A percentile compares a stretch with the other conserved stretches of the same genome.
These are phyloP conservation scores for Hypoxylon fragiforme DNA, from an alignment of 495 filamentous ascomycete genomes.

Conservation along the genomic window DNA sequence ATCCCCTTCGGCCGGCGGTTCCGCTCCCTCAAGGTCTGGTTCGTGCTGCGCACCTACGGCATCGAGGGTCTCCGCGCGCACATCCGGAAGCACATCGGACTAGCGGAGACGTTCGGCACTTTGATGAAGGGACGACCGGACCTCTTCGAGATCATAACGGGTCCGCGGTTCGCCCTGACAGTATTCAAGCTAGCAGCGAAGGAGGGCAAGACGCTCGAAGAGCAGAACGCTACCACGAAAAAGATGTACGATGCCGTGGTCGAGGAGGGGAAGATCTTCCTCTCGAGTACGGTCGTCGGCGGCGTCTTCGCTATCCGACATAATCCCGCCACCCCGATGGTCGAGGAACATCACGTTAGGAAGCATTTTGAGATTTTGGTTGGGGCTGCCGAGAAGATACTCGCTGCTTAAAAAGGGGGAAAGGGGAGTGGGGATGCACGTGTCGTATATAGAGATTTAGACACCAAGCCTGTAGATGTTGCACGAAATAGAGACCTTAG, in stretches of 20 bases:
- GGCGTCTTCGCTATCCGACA: slow-evolving; percentile 81
- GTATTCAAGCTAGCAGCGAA: slow-evolving; percentile 63
- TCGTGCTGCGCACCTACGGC: slow-evolving; percentile 87
- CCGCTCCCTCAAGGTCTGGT: slow-evolving; percentile 93
- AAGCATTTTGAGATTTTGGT: slow-evolving; percentile 81
- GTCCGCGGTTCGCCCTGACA: slow-evolving; percentile 77
- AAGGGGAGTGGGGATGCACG: too few species aligned
- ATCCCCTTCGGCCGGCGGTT: slow-evolving; percentile 95
- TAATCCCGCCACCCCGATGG: slow-evolving; percentile 64
- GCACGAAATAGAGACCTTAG: too few species aligned
- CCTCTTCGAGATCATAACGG: slow-evolving; percentile 75
- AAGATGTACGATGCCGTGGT: slow-evolving; percentile 79
- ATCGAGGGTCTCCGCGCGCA: slow-evolving; percentile 74
- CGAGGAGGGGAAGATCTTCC: slow-evolving; percentile 74
- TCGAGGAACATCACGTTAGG: slow-evolving; percentile 71
- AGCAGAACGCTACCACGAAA: slow-evolving; percentile 70
- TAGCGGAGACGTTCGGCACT: slow-evolving; percentile 71
- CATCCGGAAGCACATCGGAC: slow-evolving; percentile 64
- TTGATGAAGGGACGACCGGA: slow-evolving; percentile 62
- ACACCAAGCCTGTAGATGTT: background rate
- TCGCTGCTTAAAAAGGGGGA: slow-evolving; percentile 36
- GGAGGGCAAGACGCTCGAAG: slow-evolving; percentile 14
- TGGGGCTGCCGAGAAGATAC: slow-evolving; percentile 64
- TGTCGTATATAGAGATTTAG: background rate
- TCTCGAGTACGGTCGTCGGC: slow-evolving; percentile 78